A percentile compares a stretch with the other conserved stretches of the same genome.
Conservation (phyloP, 2,329 filamentous ascomycete genomes). For the Mycosphaerella sp. region DNA sequence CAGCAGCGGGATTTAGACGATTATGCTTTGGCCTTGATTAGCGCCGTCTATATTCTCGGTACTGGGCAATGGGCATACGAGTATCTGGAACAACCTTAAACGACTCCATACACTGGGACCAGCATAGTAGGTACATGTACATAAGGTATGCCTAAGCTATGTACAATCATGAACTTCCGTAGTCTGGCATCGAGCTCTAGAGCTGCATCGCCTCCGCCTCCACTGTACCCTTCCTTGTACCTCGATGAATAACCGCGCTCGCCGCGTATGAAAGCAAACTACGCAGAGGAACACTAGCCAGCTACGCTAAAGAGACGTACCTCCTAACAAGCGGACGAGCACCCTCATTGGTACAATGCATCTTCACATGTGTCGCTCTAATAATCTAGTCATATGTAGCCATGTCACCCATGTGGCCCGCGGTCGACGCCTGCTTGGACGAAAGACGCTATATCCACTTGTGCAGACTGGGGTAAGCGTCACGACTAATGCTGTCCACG, state of each 20-base stretch:
- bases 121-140: no score
- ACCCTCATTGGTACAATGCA: slow-evolving; percentile 4
- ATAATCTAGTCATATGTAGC: not conserved
- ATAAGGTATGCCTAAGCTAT: no score
- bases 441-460: not conserved
- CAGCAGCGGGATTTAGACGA: not conserved
- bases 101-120: not conserved
- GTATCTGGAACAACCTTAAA: not conserved
- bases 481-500: no score
- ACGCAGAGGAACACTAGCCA: not conserved
- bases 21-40: not conserved
- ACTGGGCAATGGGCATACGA: not conserved
- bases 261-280: not conserved
- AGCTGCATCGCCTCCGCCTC: not conserved
- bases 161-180: not conserved
- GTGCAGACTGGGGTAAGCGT: not conserved
- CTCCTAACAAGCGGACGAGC: not conserved
- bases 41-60: not conserved
- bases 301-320: slow-evolving; percentile 1
- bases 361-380: not conserved
- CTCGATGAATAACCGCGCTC: slow-evolving; percentile 1
- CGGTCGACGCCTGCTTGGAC: not conserved
- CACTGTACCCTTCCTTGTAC: not conserved
- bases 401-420: not conserved
- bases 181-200: not conserved